A percentile compares a stretch with the other conserved stretches of the same genome.
Evolutionary conservation across 2,329 filamentous ascomycete species (phyloP).

Genomic region (Fusarium sp.): DNA sequence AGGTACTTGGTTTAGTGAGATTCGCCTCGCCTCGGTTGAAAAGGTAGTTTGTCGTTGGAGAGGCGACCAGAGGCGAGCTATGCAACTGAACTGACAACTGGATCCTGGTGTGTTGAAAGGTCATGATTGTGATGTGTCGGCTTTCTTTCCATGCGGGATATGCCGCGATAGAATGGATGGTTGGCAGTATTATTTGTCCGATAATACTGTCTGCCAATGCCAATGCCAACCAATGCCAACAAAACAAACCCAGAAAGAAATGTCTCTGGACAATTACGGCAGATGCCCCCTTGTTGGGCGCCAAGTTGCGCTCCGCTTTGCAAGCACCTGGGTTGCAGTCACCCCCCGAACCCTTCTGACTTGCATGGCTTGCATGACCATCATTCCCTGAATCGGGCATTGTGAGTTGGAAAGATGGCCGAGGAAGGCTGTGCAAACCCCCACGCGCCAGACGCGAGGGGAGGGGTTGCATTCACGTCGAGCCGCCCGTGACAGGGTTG

Average conservation of each 20-base stretch:
- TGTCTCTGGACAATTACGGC: constrained; percentile 41
- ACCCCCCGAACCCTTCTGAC: constrained; percentile 42
- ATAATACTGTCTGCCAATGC: constrained; percentile 12
- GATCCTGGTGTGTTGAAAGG: constrained; percentile 1
- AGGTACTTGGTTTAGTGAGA: constrained; percentile 8
- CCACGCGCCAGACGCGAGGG: constrained; percentile 42
- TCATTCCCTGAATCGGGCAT: constrained; percentile 40
- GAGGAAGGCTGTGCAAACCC: constrained; percentile 31
- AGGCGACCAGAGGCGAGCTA: constrained; percentile 18
- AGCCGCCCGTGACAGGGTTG: constrained; percentile 15
- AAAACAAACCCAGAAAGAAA: constrained; percentile 24
- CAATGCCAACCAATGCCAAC: constrained; percentile 7
- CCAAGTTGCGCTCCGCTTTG: constrained; percentile 31
- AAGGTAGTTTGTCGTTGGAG: constrained; percentile 6
- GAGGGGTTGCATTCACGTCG: constrained; percentile 26
- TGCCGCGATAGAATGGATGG: constrained; percentile 31
- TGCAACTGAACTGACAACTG: constrained; percentile 11
- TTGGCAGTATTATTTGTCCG: constrained; percentile 15
- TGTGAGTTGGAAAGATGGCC: constrained; percentile 31
- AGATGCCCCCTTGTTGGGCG: constrained; percentile 36
- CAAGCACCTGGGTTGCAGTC: constrained; percentile 29
- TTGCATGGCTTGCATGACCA: constrained; percentile 43
- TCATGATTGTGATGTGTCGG: constrained; percentile 21
- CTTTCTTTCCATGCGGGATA: constrained; percentile 17
- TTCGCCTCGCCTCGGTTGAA: background rate